Evolutionary conservation across 768 basidiomycete species (phyloP).

Genomic region (Leucocoprinus leucothites): DNA sequence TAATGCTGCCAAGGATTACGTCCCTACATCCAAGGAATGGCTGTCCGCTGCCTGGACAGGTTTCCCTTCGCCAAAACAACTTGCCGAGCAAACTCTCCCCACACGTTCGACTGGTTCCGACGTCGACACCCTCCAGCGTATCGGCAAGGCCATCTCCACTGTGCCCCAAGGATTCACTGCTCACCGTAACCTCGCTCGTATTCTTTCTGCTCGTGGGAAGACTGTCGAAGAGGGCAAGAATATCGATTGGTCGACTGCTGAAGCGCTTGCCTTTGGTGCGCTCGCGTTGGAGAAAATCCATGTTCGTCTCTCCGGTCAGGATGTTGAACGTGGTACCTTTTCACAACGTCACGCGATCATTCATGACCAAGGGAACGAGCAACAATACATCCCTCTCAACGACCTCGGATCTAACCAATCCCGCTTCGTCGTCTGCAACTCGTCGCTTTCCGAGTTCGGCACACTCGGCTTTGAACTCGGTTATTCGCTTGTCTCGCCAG

Average conservation of each 20-base stretch:
- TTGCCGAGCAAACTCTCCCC: constrained; percentile 91
- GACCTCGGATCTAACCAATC: constrained; percentile 86
- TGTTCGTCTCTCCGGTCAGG: constrained; percentile 94
- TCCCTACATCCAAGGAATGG: constrained; percentile 95
- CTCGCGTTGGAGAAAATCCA: constrained; percentile 92
- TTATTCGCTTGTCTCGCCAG: constrained; percentile 96
- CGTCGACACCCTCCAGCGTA: constrained; percentile 68
- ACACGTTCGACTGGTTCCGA: constrained; percentile 83
- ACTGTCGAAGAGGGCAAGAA: constrained; percentile 85
- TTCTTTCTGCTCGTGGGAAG: constrained; percentile 84
- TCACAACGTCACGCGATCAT: constrained; percentile 97
- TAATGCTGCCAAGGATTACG: constrained; percentile 93
- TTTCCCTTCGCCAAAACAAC: constrained; percentile 95
- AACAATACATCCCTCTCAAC: constrained; percentile 86
- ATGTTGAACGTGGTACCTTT: constrained; percentile 98
- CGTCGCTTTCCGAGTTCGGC: constrained; percentile 93
- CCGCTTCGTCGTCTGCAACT: constrained; percentile 95
- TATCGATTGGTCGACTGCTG: constrained; percentile 99
- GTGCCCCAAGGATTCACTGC: constrained; percentile 84
- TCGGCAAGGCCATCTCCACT: constrained; percentile 85
- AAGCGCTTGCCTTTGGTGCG: constrained; percentile 93
- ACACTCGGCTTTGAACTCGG: constrained; percentile 96
- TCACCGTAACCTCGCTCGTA: constrained; percentile 93
- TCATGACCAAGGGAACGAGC: constrained; percentile 92
- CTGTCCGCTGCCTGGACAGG: constrained; percentile 97